A percentile compares a stretch with the other conserved stretches of the same genome.
phyloP scores from a whole-genome alignment of 2,329 filamentous ascomycete species.

The Endoconidiophora laricicola region DNA sequence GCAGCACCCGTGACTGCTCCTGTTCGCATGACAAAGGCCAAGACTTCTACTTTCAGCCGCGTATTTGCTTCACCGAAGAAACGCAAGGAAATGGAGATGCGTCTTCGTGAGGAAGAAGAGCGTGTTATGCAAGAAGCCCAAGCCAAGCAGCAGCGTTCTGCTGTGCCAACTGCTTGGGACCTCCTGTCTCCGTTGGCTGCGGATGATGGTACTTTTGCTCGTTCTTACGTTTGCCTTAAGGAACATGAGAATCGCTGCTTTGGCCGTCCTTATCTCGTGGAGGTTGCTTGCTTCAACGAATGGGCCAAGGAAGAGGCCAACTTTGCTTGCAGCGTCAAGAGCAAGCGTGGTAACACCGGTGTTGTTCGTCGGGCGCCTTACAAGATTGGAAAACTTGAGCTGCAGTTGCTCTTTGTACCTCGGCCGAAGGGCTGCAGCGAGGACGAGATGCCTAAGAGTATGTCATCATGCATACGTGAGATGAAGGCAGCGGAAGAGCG shows the following conservation, averaged over 20 bases:
- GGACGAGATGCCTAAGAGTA: constrained; percentile 98
- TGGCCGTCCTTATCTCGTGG: constrained; percentile 71
- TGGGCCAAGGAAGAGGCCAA: constrained; percentile 80
- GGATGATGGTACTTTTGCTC: constrained; percentile 83
- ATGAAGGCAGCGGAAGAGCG: constrained; percentile 78
- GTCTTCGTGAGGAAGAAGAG: constrained; percentile 68
- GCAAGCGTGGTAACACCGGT: constrained; percentile 60
- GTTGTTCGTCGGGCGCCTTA: constrained; percentile 82
- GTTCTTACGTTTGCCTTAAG: constrained; percentile 84
- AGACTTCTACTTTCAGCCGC: constrained; percentile 77
- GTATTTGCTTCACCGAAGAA: constrained; percentile 93
- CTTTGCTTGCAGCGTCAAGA: constrained; percentile 77
- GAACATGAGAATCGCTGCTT: constrained; percentile 82
- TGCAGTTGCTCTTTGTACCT: constrained; percentile 89
- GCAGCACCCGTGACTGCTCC: constrained; percentile 38
- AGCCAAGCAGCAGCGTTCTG: constrained; percentile 42
- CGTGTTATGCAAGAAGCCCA: constrained; percentile 49
- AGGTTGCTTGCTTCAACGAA: constrained; percentile 94
- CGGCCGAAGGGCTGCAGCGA: constrained; percentile 74
- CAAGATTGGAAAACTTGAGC: constrained; percentile 81
- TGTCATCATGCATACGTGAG: constrained; percentile 90
- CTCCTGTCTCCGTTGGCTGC: constrained; percentile 73
- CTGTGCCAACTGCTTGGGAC: constrained; percentile 64
- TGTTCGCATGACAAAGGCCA: constrained; percentile 37
- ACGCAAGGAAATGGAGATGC: constrained; percentile 81